Base-by-base conservation (phyloP, 164 flowering plant species). In the Taxillus chinensis region DNA sequence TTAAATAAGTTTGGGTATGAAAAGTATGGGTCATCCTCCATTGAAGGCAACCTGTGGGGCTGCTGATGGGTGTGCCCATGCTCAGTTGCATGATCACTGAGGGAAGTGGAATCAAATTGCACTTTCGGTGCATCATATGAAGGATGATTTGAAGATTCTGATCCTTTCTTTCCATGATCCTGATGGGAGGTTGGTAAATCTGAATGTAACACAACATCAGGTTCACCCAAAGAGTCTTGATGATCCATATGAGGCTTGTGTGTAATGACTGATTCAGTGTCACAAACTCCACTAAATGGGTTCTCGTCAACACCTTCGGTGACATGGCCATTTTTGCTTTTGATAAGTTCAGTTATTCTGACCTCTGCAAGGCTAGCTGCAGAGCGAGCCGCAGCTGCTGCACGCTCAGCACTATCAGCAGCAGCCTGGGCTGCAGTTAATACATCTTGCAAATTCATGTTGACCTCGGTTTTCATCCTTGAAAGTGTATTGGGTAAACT, bases 331-430 rank as follows among this genome's bases (percentile, higher is more conserved):
- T 65, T 72, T 50, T 62, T 84, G 56, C 74, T 83, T 77, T 71
- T 77, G 59, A 76, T 63, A 40, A 90, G 83, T 72, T 91, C 92
- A 57, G 71, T 68, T 45, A 95, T 91, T 70, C 96, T 79, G 62
- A 85, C 54, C 70, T 87, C 80, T 40, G 95, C 96, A 58, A 93
- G 92, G 74, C 84, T 83, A 14, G 96, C 97, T 3, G 96, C 96
- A 41, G 90, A 78, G 38, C 99, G 86, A 49, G 99, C 97, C 57
- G 96, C 87, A 2, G 93, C 82, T 7, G 97, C 99, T 53, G 99
- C 96, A 64, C 84, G 87, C 62, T 95, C 99, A 49, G 99, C 99
- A 43, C 72, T 56, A 39, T 89, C 95, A 17, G 96, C 97, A 61
- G 99, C 97, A 41, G 90, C 82, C 41, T 80, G 81, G 45, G 99